A percentile compares a stretch with the other conserved stretches of the same genome.
Conservation (phyloP, 495 filamentous ascomycete species). For the Saxophila tyrrhenica region DNA sequence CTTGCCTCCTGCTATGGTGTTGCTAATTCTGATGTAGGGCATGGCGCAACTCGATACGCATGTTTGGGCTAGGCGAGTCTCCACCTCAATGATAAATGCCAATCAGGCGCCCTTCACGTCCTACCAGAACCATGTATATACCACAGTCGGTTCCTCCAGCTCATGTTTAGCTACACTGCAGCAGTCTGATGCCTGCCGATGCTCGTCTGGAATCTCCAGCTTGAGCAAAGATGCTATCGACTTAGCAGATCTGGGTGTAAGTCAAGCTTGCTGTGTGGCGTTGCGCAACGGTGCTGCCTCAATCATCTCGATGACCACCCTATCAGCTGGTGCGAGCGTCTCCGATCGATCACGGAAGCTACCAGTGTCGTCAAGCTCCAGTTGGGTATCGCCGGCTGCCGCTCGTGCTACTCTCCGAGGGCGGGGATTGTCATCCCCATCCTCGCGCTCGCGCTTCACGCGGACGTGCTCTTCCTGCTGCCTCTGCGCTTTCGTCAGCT, state of each 20-base stretch:
- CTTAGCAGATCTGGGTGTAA: not conserved
- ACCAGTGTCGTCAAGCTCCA: conserved; percentile 11
- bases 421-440: conserved; percentile 3
- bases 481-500: not conserved
- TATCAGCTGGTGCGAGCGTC: not conserved
- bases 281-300: too few species aligned
- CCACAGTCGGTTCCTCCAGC: not conserved
- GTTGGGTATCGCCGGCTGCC: not conserved
- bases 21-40: conserved; percentile 34
- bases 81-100: conserved; percentile 4
- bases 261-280: not conserved
- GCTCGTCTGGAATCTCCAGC: too few species aligned
- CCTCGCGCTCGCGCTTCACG: conserved; percentile 9
- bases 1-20: not conserved
- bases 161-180: not conserved
- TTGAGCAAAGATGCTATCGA: not conserved
- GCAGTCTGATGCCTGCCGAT: too few species aligned
- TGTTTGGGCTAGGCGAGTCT: conserved; percentile 61
- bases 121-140: too few species aligned
- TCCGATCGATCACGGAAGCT: not conserved
- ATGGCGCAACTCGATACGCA: conserved; percentile 69
- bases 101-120: too few species aligned
- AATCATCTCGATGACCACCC: conserved; percentile 8
- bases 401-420: conserved; percentile 12
- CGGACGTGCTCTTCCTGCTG: not conserved